These are phyloP conservation scores for Heterobasidion parviporum DNA, from an alignment of 1,284 basidiomycete species.

Conservation along the genomic window DNA sequence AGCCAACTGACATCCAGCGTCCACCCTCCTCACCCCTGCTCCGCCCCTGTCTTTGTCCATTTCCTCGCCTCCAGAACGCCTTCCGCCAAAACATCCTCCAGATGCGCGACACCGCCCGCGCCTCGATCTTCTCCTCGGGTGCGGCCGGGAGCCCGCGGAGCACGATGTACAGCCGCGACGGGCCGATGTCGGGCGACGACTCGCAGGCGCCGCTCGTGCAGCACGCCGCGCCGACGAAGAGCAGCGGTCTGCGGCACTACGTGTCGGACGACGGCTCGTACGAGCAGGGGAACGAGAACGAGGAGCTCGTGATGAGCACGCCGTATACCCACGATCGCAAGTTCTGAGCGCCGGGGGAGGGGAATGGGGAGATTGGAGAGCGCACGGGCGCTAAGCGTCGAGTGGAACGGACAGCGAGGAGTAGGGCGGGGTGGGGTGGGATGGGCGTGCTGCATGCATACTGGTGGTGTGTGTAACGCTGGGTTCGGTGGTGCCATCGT, in stretches of 20 bases:
- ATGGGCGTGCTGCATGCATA: too few species aligned
- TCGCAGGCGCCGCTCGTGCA: slow-evolving; percentile 45
- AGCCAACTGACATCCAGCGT: neutral
- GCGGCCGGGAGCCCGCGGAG: slow-evolving; percentile 31
- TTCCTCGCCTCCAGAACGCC: slow-evolving; percentile 38
- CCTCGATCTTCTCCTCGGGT: slow-evolving; percentile 50
- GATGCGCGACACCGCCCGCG: slow-evolving; percentile 64
- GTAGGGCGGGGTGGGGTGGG: too few species aligned
- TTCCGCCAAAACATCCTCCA: slow-evolving; percentile 72
- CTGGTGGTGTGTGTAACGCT: too few species aligned
- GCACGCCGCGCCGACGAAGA: slow-evolving; percentile 31
- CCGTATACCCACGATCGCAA: slow-evolving; percentile 8
- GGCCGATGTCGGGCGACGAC: slow-evolving; percentile 37
- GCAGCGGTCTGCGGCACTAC: slow-evolving; percentile 49
- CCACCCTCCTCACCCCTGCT: neutral
- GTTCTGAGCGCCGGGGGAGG: neutral
- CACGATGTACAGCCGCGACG: slow-evolving; percentile 32
- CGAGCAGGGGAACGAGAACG: slow-evolving; percentile 6
- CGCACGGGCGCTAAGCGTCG: too few species aligned
- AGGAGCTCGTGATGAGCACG: slow-evolving; percentile 8
- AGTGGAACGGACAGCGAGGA: too few species aligned
- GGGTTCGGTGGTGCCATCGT: too few species aligned
- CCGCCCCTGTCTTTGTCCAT: neutral
- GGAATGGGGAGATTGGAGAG: too few species aligned
- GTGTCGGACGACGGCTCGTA: slow-evolving; percentile 38